Conservation (phyloP, 1,284 basidiomycete genomes). For the Anthracocystis panici-leucophaei region DNA sequence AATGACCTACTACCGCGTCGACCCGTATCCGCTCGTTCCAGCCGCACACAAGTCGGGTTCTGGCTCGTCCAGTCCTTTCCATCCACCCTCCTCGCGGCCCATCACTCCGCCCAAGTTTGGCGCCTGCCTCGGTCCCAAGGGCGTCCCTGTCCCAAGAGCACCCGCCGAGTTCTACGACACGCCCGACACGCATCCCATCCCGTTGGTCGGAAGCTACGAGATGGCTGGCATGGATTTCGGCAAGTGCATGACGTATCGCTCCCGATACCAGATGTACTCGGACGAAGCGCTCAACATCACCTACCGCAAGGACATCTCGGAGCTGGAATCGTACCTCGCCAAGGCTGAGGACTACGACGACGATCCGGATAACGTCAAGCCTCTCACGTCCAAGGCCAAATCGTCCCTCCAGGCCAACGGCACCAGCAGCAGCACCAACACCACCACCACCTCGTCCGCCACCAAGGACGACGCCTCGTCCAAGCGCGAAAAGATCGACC, state of each 20-base stretch:
- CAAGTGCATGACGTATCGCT: conserved; percentile 67
- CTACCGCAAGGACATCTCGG: conserved; percentile 62
- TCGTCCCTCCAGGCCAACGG: conserved; percentile 2
- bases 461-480: conserved; percentile 11
- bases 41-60: conserved; percentile 22
- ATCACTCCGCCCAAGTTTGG: conserved; percentile 58
- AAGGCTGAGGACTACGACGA: conserved; percentile 65
- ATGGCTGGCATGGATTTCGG: conserved; percentile 62
- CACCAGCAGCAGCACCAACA: conserved; percentile 14
- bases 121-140: conserved; percentile 63
- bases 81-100: conserved; percentile 45
- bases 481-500: conserved; percentile 54
- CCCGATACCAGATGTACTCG: conserved; percentile 68
- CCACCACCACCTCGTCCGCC: conserved; percentile 13
- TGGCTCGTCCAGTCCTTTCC: conserved; percentile 42
- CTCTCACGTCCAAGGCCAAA: conserved; percentile 37
- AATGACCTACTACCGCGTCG: conserved; percentile 68
- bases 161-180: conserved; percentile 62
- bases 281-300: conserved; percentile 69
- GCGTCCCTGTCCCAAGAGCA: conserved; percentile 56
- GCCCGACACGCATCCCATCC: conserved; percentile 64
- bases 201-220: conserved; percentile 66
- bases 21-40: conserved; percentile 63
- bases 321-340: conserved; percentile 49
- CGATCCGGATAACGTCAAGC: conserved; percentile 66